Evolutionary conservation across 2,329 filamentous ascomycete genomes (phyloP), one percentile per base, ranked within the genome.

Genomic region (Aotearoamyces nothofagi): DNA sequence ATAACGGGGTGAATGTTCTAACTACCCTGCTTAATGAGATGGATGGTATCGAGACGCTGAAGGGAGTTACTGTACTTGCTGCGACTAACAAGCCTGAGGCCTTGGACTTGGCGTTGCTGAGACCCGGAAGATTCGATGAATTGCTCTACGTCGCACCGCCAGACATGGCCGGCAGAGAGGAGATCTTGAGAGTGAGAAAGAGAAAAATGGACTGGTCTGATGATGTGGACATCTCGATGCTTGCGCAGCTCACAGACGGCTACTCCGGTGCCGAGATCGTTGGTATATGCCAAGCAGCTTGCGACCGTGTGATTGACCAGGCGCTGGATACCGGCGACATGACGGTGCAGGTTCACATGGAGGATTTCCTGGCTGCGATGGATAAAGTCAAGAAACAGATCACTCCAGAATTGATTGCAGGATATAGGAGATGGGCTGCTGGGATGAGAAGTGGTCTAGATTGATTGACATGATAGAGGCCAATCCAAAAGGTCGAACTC

Each of bases 21-120:
- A 86, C 84, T 1, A 92, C 86, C 2, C 58, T 96, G 15, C 66
- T 96, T 4, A 93, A 84, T 35, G 87, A 94, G 50, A 92, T 96
- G 78, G 87, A 94, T 47, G 87, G 87, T 26, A 92, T 94, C 41
- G 83, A 93, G 51, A 63, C 76, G 22, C 61, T 92, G 12, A 76
- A 76, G 31, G 80, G 80, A 33, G 84, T 96, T 1, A 68, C 92
- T 34, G 77, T 94, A 9, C 69, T 96, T 11, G 87, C 82, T 0
- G 87, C 87, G 3, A 96, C 87, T 0, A 96, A 96, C 55, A 73
- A 82, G 30, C 87, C 87, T 0, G 79, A 92, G 44, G 66, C 76
- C 2, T 67, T 96, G 12, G 87, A 96, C 47, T 70, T 81, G 1
- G 87, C 87, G 1, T 63, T 96, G 17, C 69, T 93, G 47, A 71